Percentiles rank a stretch among this genome's conserved stretches.
Evolutionary conservation across 257 asterid genomes (phyloP).

Genomic region (Solanum chilense): DNA sequence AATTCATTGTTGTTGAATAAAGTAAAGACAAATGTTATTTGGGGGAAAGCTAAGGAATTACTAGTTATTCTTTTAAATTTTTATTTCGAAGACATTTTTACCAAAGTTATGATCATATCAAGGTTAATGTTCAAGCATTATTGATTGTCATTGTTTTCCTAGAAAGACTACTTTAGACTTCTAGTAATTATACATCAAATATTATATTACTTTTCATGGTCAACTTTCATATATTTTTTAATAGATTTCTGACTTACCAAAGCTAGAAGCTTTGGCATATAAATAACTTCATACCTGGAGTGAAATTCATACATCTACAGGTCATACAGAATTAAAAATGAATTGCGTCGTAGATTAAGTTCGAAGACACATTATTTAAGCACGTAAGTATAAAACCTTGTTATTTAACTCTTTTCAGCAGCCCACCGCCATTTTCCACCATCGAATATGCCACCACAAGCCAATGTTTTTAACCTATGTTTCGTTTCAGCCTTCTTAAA

Average conservation of each 20-base stretch:
- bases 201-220: neutral
- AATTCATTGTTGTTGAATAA: neutral
- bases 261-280: too few relatives aligned
- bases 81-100: too few relatives aligned
- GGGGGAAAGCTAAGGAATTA: too few relatives aligned
- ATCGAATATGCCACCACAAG: neutral
- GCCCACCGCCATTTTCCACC: neutral
- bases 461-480: neutral
- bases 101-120: neutral
- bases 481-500: neutral
- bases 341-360: too few relatives aligned
- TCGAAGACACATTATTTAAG: neutral
- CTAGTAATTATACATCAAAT: neutral
- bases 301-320: too few relatives aligned
- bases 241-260: too few relatives aligned
- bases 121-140: neutral
- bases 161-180: neutral
- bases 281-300: too few relatives aligned
- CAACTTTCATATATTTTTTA: too few relatives aligned
- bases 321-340: too few relatives aligned
- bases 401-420: neutral
- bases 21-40: neutral
- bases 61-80: too few relatives aligned
- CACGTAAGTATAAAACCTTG: neutral
- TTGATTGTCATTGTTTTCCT: too few relatives aligned